A percentile compares a stretch with the other conserved stretches of the same genome.
phyloP scores from a whole-genome alignment of 2,329 filamentous ascomycete species.

The Alternaria alternata region DNA sequence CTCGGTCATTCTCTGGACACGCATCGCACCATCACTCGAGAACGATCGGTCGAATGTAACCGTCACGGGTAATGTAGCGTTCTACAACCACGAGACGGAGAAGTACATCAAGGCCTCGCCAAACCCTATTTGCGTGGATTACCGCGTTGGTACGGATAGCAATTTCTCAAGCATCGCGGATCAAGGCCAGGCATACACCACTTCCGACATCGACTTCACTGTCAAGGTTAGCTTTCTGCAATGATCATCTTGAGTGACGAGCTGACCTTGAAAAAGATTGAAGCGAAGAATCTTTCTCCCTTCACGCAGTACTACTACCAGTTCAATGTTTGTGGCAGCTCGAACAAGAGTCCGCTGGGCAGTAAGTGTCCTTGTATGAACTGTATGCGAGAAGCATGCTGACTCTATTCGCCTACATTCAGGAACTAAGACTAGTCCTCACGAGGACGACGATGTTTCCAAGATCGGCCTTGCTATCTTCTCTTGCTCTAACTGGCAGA shows the following conservation, averaged over 20 bases:
- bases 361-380: conserved; percentile 12
- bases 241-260: neutral
- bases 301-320: conserved; percentile 75
- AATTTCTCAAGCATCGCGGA: conserved; percentile 60
- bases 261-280: conserved; percentile 58
- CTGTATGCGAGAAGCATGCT: rapidly evolving
- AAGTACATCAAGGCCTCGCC: conserved; percentile 63
- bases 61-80: conserved; percentile 63
- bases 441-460: conserved; percentile 62
- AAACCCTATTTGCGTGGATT: conserved; percentile 72
- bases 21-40: conserved; percentile 49
- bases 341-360: conserved; percentile 68
- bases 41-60: conserved; percentile 57
- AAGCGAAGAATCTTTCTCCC: conserved; percentile 68
- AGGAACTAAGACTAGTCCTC: conserved; percentile 73
- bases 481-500: conserved; percentile 67
- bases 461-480: conserved; percentile 72
- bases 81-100: conserved; percentile 63
- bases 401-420: rapidly evolving
- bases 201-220: conserved; percentile 78
- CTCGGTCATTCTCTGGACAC: conserved; percentile 49
- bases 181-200: conserved; percentile 71
- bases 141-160: conserved; percentile 63
- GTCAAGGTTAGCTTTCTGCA: conserved; percentile 62
- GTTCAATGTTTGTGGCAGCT: conserved; percentile 71